Percentiles rank a stretch among this genome's conserved stretches.
Evolutionary conservation across 148 eudicot species (phyloP).

Genomic region (Persicaria maculosa): DNA sequence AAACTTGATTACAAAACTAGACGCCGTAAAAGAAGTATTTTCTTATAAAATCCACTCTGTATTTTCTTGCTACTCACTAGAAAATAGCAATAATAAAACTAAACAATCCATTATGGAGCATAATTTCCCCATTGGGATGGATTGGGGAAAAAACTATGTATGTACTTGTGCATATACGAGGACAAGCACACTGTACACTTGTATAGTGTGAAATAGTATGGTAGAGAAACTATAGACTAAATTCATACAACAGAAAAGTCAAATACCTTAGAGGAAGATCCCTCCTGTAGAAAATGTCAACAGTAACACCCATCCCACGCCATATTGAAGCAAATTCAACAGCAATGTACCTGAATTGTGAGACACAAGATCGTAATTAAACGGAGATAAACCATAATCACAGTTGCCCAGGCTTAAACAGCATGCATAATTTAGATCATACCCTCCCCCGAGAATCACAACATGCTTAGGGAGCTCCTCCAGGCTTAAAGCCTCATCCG

Average conservation of each 20-base stretch:
- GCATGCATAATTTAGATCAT: constrained; percentile 2
- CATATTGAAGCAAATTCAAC: constrained; percentile 99
- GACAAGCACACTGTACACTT: background rate
- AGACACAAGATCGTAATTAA: background rate
- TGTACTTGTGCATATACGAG: background rate
- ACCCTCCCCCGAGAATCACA: constrained; percentile 97
- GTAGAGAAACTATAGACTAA: background rate
- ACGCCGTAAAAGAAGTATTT: background rate
- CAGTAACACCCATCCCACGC: constrained; percentile 95
- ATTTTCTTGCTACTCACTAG: background rate
- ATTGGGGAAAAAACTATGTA: too few species aligned
- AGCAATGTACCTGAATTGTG: constrained; percentile 70
- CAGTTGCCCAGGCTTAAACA: background rate
- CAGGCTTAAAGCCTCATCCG: constrained; percentile 97
- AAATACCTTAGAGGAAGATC: constrained; percentile 89
- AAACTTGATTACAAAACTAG: background rate
- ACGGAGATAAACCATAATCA: background rate
- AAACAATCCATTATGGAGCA: too few species aligned
- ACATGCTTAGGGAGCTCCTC: constrained; percentile 91
- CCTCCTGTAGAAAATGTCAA: constrained; percentile 71
- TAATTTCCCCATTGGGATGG: too few species aligned
- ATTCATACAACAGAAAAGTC: background rate
- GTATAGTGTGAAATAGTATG: background rate
- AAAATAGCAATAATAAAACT: background rate
- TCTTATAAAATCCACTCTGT: background rate